Conservation (phyloP, 2,329 filamentous ascomycete genomes). For the Samsoniella hepiali region DNA sequence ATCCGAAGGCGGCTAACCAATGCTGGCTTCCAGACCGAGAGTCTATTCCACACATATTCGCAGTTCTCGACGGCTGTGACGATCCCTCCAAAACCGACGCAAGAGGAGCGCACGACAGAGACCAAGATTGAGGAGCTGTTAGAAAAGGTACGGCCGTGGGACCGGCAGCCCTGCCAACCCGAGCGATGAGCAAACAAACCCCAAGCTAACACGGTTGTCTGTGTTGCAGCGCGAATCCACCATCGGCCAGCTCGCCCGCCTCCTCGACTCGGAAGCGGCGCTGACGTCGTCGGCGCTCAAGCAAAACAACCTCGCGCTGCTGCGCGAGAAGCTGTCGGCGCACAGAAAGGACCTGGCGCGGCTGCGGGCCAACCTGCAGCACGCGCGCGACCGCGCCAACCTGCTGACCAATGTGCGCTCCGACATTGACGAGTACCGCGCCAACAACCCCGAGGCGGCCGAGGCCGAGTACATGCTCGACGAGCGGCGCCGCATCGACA, state of each 20-base stretch:
- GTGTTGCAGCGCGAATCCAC: slow-evolving; percentile 69
- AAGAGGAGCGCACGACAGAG: slow-evolving; percentile 80
- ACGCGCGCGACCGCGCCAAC: slow-evolving; percentile 83
- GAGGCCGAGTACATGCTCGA: slow-evolving; percentile 95
- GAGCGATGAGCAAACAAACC: background rate
- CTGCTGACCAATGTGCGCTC: slow-evolving; percentile 85
- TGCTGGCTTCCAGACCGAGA: slow-evolving; percentile 65
- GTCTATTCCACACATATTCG: slow-evolving; percentile 78
- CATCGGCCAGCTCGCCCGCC: slow-evolving; percentile 76
- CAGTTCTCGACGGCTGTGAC: slow-evolving; percentile 81
- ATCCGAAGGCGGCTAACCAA: background rate
- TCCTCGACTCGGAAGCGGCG: slow-evolving; percentile 88
- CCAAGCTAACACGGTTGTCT: background rate
- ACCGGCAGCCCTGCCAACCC: background rate
- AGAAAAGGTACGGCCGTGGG: slow-evolving; percentile 58
- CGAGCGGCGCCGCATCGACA: slow-evolving; percentile 80
- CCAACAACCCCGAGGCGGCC: slow-evolving; percentile 77
- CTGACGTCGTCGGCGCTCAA: slow-evolving; percentile 91
- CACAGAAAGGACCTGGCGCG: slow-evolving; percentile 80
- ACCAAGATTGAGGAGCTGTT: slow-evolving; percentile 79
- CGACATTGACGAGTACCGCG: slow-evolving; percentile 87
- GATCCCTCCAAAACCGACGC: slow-evolving; percentile 76
- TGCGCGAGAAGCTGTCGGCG: slow-evolving; percentile 84
- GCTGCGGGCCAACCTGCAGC: slow-evolving; percentile 67
- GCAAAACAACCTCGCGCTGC: slow-evolving; percentile 89